A percentile compares a stretch with the other conserved stretches of the same genome.
phyloP scores from a whole-genome alignment of 257 asterid genomes.

The Penstemon eatonii region DNA sequence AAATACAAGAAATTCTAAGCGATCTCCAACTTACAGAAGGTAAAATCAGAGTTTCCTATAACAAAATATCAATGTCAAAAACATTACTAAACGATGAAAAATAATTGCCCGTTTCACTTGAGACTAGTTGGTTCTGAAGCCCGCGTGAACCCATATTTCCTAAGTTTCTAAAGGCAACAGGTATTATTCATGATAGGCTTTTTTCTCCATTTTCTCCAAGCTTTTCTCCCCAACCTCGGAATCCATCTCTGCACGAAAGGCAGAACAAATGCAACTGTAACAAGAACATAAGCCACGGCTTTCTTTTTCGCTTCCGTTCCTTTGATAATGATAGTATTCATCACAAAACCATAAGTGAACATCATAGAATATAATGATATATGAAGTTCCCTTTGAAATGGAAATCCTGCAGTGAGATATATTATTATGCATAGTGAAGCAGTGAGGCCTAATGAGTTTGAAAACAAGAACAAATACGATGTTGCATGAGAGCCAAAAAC shows the following conservation, averaged over 20 bases:
- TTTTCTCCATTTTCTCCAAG: too few relatives aligned
- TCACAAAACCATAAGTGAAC: conserved; percentile 25
- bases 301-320: background rate
- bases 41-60: too few relatives aligned
- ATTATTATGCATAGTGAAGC: conserved; percentile 31
- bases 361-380: conserved; percentile 26
- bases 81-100: too few relatives aligned
- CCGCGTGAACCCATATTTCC: too few relatives aligned
- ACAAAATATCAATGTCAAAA: too few relatives aligned
- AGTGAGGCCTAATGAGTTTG: conserved; percentile 29
- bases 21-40: too few relatives aligned
- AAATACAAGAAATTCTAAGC: too few relatives aligned
- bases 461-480: conserved; percentile 19
- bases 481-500: conserved; percentile 17
- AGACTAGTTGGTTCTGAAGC: too few relatives aligned
- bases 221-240: background rate
- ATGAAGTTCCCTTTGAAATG: conserved; percentile 29
- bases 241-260: conserved; percentile 28
- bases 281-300: conserved; percentile 4
- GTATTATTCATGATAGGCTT: too few relatives aligned
- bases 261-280: conserved; percentile 12
- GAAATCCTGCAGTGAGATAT: conserved; percentile 30
- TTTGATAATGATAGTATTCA: background rate
- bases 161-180: too few relatives aligned
- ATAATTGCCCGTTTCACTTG: too few relatives aligned